phyloP scores from a whole-genome alignment of 2,329 filamentous ascomycete genomes.

The Chrysoporthe puriensis region DNA sequence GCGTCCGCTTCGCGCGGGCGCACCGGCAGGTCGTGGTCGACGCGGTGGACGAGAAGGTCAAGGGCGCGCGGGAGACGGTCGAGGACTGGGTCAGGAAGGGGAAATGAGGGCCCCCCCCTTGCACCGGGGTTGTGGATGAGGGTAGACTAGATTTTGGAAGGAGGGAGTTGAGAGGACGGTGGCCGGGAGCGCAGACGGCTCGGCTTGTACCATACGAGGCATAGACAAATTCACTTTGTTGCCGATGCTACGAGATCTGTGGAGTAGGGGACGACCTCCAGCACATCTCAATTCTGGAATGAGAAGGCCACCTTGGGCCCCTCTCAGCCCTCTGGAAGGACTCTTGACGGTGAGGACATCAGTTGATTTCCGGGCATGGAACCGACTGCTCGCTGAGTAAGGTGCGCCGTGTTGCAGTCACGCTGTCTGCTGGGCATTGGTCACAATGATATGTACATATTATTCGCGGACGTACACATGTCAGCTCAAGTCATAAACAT shows the following conservation, averaged over 20 bases:
- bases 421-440: too few relatives aligned
- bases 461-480: too few relatives aligned
- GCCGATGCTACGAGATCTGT: neutral
- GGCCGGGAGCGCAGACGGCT: slow-evolving; percentile 14
- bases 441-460: too few relatives aligned
- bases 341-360: too few relatives aligned
- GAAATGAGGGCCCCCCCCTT: slow-evolving; percentile 63
- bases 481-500: too few relatives aligned
- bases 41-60: slow-evolving; percentile 81
- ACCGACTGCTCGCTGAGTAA: too few relatives aligned
- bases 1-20: slow-evolving; percentile 73
- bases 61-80: slow-evolving; percentile 72
- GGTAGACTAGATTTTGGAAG: slow-evolving; percentile 9
- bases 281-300: too few relatives aligned
- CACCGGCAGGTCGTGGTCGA: slow-evolving; percentile 72
- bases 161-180: neutral
- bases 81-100: slow-evolving; percentile 94
- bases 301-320: too few relatives aligned
- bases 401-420: too few relatives aligned
- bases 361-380: too few relatives aligned
- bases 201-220: slow-evolving; percentile 30
- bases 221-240: slow-evolving; percentile 30
- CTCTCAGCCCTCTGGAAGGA: too few relatives aligned
- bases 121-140: neutral
- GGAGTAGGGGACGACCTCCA: too few relatives aligned